Percentiles rank a stretch among this genome's conserved stretches.
Evolutionary conservation across 768 basidiomycete species (phyloP).

Genomic region (Leccinum ochraceum): DNA sequence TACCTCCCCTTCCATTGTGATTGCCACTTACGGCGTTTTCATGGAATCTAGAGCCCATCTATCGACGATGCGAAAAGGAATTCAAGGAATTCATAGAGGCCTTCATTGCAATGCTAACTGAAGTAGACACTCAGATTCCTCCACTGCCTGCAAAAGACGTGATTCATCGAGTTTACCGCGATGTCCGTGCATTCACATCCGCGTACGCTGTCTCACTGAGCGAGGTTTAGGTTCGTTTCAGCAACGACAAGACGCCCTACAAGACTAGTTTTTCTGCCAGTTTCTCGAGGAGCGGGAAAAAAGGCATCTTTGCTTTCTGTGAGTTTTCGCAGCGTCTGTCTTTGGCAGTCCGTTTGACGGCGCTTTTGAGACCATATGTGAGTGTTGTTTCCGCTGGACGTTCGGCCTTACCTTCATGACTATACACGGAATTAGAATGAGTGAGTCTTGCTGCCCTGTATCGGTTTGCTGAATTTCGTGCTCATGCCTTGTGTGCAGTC

Average conservation of each 20-base stretch:
- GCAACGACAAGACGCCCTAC: constrained; percentile 95
- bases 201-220: constrained; percentile 9
- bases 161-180: constrained; percentile 90
- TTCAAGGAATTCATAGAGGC: constrained; percentile 83
- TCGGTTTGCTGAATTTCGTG: not conserved
- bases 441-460: constrained; percentile 13
- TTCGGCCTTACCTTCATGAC: not conserved
- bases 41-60: constrained; percentile 23
- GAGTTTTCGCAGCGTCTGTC: constrained; percentile 32
- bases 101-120: constrained; percentile 65
- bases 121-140: constrained; percentile 82
- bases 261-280: constrained; percentile 80
- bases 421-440: constrained; percentile 16
- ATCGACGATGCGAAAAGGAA: constrained; percentile 73
- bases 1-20: not conserved
- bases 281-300: constrained; percentile 86
- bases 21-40: not conserved
- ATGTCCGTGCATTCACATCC: constrained; percentile 43
- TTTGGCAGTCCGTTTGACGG: constrained; percentile 3
- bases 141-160: constrained; percentile 89
- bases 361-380: constrained; percentile 25
- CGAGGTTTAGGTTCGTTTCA: constrained; percentile 70
- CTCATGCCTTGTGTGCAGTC: constrained; percentile 42
- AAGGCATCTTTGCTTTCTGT: constrained; percentile 89
- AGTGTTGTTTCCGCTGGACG: constrained; percentile 4